Evolutionary conservation across 352 stramenopile species (phyloP).

Genomic region (Globisporangium cystogenes): DNA sequence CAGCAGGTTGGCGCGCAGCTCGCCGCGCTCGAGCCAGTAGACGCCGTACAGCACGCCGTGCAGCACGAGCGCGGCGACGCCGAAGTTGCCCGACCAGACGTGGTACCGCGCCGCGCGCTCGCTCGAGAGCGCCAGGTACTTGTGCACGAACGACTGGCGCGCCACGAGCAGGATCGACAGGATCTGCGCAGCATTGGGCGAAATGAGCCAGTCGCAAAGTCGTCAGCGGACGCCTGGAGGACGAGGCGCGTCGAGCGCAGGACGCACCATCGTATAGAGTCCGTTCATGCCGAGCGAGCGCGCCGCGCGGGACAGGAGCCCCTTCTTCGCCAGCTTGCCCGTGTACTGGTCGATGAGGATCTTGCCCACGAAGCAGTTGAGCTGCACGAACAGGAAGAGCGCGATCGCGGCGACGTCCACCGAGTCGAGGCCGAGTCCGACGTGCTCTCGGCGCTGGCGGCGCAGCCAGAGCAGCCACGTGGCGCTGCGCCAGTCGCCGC

Average conservation of each 20-base stretch:
- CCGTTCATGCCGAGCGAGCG: constrained; percentile 70
- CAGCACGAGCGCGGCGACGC: constrained; percentile 29
- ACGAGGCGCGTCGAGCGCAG: not conserved
- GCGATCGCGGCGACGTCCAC: constrained; percentile 36
- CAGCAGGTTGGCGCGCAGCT: constrained; percentile 44
- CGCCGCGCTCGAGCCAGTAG: constrained; percentile 44
- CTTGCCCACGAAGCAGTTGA: constrained; percentile 61
- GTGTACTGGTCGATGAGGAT: constrained; percentile 56
- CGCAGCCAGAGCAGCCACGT: constrained; percentile 21
- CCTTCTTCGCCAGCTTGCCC: constrained; percentile 61
- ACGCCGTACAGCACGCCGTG: constrained; percentile 53
- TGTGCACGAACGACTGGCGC: constrained; percentile 59
- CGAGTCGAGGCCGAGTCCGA: constrained; percentile 29
- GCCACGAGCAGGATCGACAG: constrained; percentile 58
- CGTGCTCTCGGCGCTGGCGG: constrained; percentile 16
- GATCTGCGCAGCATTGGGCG: constrained; percentile 13
- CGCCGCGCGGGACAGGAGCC: constrained; percentile 36
- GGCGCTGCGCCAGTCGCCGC: not conserved
- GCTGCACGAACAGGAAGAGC: constrained; percentile 44
- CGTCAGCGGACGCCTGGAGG: too few relatives aligned
- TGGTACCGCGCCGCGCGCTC: constrained; percentile 60
- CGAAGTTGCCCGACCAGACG: constrained; percentile 53
- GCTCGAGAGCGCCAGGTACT: constrained; percentile 43
- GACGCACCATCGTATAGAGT: constrained; percentile 30
- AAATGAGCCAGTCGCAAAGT: too few relatives aligned